These are phyloP conservation scores for Quercus gilva DNA, from an alignment of 306 rosid genomes.

Conservation along the genomic window DNA sequence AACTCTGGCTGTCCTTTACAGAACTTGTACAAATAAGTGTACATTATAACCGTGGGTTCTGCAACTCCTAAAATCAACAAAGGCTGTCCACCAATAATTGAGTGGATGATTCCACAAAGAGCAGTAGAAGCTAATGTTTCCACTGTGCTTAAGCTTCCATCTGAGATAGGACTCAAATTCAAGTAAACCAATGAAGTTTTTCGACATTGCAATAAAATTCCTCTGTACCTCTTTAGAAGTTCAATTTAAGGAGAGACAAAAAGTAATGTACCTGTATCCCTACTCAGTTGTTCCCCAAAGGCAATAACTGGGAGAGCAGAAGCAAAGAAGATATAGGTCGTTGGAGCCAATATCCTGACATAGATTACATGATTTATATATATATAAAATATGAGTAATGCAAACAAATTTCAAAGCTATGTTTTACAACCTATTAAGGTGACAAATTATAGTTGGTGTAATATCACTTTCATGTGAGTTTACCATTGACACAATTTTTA, in stretches of 20 bases:
- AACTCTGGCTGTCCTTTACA: constrained; percentile 51
- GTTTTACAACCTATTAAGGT: too few species aligned
- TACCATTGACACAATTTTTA: too few species aligned
- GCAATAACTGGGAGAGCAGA: constrained; percentile 87
- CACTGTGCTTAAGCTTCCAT: constrained; percentile 83
- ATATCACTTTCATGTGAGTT: too few species aligned
- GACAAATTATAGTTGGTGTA: too few species aligned
- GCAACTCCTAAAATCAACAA: constrained; percentile 85
- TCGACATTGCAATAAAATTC: neutral
- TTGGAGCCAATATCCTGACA: constrained; percentile 72
- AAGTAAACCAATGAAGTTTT: constrained; percentile 62
- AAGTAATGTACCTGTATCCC: constrained; percentile 57
- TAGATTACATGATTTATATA: neutral
- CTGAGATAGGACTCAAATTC: constrained; percentile 15
- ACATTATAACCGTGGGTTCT: constrained; percentile 92
- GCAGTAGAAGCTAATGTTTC: constrained; percentile 91
- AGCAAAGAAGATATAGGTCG: constrained; percentile 73
- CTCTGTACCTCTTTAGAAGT: constrained; percentile 51
- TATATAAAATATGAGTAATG: constrained; percentile 4
- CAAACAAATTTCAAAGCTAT: neutral
- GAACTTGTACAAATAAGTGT: constrained; percentile 73
- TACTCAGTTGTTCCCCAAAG: constrained; percentile 66
- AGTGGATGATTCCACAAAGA: constrained; percentile 84
- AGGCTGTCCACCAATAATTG: constrained; percentile 94
- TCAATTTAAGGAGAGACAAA: constrained; percentile 46